Percentiles rank a stretch among this genome's conserved stretches.
Conservation (phyloP, 106 monocot species). For the Dendrobium chrysotoxum region DNA sequence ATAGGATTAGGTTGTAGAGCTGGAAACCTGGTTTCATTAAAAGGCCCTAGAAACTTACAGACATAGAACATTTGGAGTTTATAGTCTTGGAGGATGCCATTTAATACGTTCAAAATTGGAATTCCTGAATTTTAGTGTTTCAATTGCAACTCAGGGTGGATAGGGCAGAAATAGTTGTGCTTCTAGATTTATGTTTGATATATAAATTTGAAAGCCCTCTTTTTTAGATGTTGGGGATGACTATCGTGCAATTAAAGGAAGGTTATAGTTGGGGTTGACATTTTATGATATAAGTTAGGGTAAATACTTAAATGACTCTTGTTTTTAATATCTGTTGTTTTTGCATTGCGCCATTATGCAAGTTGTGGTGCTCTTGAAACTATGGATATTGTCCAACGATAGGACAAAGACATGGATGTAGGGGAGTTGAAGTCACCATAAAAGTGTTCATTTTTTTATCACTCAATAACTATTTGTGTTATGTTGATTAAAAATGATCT, state of each 20-base stretch:
- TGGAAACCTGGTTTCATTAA: neutral
- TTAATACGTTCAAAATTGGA: neutral
- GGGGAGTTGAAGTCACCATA: too few species aligned
- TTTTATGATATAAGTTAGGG: neutral
- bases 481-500: too few species aligned
- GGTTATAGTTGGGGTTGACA: neutral
- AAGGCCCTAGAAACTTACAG: neutral
- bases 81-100: neutral
- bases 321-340: neutral
- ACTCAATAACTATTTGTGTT: too few species aligned
- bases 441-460: too few species aligned
- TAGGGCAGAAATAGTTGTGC: neutral
- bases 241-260: neutral
- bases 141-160: neutral
- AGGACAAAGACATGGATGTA: neutral
- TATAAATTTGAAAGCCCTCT: neutral
- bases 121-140: neutral
- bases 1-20: neutral
- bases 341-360: neutral
- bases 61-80: neutral
- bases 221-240: neutral
- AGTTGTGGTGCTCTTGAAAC: neutral
- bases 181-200: neutral
- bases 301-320: neutral
- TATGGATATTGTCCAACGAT: neutral